Conservation (phyloP, 345 rosid species). For the Populus nigra region DNA sequence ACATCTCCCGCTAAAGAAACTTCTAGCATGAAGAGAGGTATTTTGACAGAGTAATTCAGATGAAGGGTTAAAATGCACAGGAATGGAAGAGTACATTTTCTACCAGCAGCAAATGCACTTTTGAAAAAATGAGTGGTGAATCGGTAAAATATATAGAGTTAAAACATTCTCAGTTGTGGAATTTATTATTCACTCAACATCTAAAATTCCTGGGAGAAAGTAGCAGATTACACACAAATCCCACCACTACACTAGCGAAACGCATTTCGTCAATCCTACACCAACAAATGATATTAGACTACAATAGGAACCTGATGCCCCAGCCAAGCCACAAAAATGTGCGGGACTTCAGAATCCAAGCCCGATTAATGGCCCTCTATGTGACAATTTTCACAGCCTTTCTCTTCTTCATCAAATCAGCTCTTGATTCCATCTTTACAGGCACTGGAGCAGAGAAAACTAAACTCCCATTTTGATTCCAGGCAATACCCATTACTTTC, state of each 20-base stretch:
- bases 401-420: constrained; percentile 37
- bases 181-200: background rate
- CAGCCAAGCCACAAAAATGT: too few species aligned
- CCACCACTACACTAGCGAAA: background rate
- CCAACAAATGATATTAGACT: background rate
- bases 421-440: constrained; percentile 64
- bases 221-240: background rate
- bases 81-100: too few species aligned
- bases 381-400: constrained; percentile 27
- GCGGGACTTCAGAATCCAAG: too few species aligned
- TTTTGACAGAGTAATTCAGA: too few species aligned
- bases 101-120: background rate
- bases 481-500: constrained; percentile 4
- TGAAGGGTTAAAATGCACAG: too few species aligned
- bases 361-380: background rate
- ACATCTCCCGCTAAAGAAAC: too few species aligned
- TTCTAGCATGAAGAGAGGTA: too few species aligned
- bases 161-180: background rate
- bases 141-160: background rate
- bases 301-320: too few species aligned
- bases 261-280: background rate
- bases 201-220: background rate
- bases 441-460: constrained; percentile 64
- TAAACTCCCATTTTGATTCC: constrained; percentile 29
- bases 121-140: background rate